Conservation (phyloP, 768 basidiomycete species). For the Xanthoconium stramineum region DNA sequence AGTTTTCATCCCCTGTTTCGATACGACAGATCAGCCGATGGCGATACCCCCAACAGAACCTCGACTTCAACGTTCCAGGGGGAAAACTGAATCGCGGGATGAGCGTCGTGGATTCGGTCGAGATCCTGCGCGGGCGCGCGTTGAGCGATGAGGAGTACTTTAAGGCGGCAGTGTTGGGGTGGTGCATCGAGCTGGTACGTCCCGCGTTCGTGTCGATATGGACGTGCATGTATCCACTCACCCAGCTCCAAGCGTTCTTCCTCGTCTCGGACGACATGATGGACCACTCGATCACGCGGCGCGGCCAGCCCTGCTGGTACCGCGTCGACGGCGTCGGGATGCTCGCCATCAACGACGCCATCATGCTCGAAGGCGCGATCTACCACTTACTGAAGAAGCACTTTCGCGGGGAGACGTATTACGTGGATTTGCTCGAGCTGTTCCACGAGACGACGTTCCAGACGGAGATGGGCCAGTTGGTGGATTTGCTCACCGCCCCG, state of each 20-base stretch:
- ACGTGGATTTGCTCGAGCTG: constrained; percentile 85
- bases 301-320: constrained; percentile 97
- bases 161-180: constrained; percentile 85
- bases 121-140: constrained; percentile 73
- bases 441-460: constrained; percentile 86
- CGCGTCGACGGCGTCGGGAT: constrained; percentile 54
- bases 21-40: too few relatives aligned
- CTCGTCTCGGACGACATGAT: constrained; percentile 93
- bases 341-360: constrained; percentile 93
- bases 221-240: neutral
- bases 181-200: constrained; percentile 93
- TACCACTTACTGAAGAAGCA: constrained; percentile 86
- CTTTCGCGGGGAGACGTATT: constrained; percentile 77
- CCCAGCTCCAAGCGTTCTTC: constrained; percentile 94
- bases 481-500: constrained; percentile 93
- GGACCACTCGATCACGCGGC: constrained; percentile 91
- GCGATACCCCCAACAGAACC: too few relatives aligned
- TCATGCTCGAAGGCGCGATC: constrained; percentile 95
- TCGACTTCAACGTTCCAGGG: constrained; percentile 93
- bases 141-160: constrained; percentile 84
- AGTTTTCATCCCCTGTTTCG: too few relatives aligned
- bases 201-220: neutral
- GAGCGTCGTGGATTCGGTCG: constrained; percentile 89
- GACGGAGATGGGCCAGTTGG: constrained; percentile 94
- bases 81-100: constrained; percentile 97